Evolutionary conservation across 257 asterid species (phyloP).

Genomic region (Capsicum chinense): DNA sequence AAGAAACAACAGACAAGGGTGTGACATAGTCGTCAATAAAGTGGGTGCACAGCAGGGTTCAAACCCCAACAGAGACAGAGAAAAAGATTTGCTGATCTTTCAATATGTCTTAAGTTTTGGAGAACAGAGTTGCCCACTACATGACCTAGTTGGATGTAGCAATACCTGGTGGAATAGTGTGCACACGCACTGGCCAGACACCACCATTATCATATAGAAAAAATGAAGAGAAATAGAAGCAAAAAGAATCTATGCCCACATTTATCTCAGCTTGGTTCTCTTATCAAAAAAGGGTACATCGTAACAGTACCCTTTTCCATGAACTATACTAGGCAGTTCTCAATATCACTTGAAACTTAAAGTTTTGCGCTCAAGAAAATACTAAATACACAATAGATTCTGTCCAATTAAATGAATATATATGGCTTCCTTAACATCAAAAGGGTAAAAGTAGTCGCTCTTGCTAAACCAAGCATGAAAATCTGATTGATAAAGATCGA

Average conservation of each 20-base stretch:
- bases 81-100: not conserved
- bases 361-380: not conserved
- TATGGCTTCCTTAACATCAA: not conserved
- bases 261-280: not conserved
- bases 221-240: not conserved
- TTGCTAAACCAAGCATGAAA: not conserved
- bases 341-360: not conserved
- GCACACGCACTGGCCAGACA: not conserved
- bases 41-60: not conserved
- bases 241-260: not conserved
- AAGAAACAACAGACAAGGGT: not conserved
- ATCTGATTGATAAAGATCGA: not conserved
- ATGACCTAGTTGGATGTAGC: not conserved
- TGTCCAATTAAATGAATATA: not conserved
- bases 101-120: not conserved
- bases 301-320: not conserved
- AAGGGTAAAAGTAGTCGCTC: not conserved
- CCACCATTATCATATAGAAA: not conserved
- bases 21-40: not conserved
- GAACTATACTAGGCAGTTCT: slow-evolving; percentile 17
- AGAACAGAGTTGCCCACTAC: not conserved
- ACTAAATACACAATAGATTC: slow-evolving; percentile 17
- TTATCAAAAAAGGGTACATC: not conserved
- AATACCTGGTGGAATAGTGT: not conserved
- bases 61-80: not conserved